Base-by-base conservation (phyloP, 1,284 basidiomycete species). In the Puccinia coronata region DNA sequence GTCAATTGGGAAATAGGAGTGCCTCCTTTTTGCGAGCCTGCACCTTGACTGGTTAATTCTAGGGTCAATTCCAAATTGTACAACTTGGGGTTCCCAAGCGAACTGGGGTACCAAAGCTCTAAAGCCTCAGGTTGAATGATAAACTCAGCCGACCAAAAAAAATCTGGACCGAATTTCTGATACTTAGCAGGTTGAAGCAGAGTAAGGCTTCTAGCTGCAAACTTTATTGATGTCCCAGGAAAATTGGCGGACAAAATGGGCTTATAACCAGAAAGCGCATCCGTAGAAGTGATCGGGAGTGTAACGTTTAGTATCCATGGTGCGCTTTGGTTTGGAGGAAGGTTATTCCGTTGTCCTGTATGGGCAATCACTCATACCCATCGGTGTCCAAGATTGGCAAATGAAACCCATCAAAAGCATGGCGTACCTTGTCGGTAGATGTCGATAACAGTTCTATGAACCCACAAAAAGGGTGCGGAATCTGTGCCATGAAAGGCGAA, bases 301-400 rank as follows among this genome's bases (percentile, higher is more conserved):
- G 84, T 83, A 72, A 84, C 82, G 47, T 84, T 84, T 51, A 85
- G 70, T 63, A 84, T 82, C 84, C 84, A 85, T 25, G 82, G 82
- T 5, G 84, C 84, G 16, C 82, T 65, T 70, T 83, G 83, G 39
- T 83, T 71, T 0, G 84, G 84, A 1, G 81, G 82, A 0, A 85
- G 78, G 59, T 84, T 84, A 75, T 84, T 84, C 28, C 59, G 53
- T 76, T 83, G 82, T 8, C 84, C 84, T 75, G 83, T 78, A 47
- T 82, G 82, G 36, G n/a, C 16, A 12, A 25, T 57, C 4, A 25
- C 5, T 5, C n/a, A 41, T 36, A 65, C 18, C n/a, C 6, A 65
- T 65, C 36, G 43, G 63, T 1, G 34, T 16, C 23, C 6, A 67
- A 20, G 36, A 18, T 39, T 16, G 4, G 20, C 18, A 3, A 39